Percentiles rank a stretch among this genome's conserved stretches.
phyloP scores from a whole-genome alignment of 768 basidiomycete species.

The Grammothele lineata region DNA sequence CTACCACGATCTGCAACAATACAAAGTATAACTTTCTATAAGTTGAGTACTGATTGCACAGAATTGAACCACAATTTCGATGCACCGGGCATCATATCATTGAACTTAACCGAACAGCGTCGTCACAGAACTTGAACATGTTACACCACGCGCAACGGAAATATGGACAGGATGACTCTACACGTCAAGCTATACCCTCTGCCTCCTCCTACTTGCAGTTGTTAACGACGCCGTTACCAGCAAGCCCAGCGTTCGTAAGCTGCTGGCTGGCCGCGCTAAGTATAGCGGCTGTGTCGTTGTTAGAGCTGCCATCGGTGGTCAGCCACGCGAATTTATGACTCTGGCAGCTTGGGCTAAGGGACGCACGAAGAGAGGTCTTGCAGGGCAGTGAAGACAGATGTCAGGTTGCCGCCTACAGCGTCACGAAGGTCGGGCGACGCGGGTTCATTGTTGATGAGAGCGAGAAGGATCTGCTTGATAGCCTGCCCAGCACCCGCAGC shows the following conservation, averaged over 20 bases:
- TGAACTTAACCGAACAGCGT: no score
- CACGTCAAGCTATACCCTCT: no score
- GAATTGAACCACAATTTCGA: no score
- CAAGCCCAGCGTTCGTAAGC: slow-evolving; percentile 10
- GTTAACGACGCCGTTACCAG: slow-evolving; percentile 14
- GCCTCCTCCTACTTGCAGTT: slow-evolving; percentile 15
- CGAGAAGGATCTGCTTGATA: slow-evolving; percentile 14
- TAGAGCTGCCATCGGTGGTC: slow-evolving; percentile 5
- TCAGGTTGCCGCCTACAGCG: slow-evolving; percentile 16
- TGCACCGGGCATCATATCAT: no score
- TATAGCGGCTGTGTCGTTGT: slow-evolving; percentile 3
- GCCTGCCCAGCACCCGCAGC: slow-evolving; percentile 3
- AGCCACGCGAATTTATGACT: no score
- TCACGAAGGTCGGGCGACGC: slow-evolving; percentile 16
- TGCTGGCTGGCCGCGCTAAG: slow-evolving; percentile 9
- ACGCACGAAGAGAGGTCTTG: slow-evolving; percentile 7
- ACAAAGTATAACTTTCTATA: no score
- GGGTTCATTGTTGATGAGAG: slow-evolving; percentile 16
- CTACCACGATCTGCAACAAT: no score
- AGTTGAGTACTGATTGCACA: no score
- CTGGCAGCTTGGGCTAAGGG: no score
- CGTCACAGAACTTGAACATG: no score
- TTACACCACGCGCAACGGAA: no score
- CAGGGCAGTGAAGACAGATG: not conserved
- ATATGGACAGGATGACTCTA: no score